Percentiles rank a stretch among this genome's conserved stretches.
Conservation (phyloP, 768 basidiomycete genomes). For the Termitomyces heimii region DNA sequence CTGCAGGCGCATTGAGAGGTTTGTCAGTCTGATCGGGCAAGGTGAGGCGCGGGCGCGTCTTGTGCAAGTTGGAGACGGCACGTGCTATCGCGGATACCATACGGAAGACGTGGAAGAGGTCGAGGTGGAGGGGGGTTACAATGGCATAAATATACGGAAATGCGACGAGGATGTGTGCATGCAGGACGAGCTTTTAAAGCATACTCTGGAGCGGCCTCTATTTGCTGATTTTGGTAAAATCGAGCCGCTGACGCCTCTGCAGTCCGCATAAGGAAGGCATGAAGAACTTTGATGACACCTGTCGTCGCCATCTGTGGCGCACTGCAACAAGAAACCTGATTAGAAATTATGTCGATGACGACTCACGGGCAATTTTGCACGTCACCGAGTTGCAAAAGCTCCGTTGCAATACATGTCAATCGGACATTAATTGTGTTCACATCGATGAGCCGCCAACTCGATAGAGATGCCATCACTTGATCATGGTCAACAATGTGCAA, state of each 20-base stretch:
- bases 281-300: not conserved
- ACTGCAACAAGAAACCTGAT: not conserved
- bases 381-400: not conserved
- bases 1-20: not conserved
- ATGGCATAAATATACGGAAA: conserved; percentile 1
- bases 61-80: not conserved
- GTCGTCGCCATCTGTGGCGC: not conserved
- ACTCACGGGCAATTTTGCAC: not conserved
- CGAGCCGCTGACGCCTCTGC: not conserved
- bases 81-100: conserved; percentile 9
- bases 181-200: not conserved
- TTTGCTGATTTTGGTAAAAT: not conserved
- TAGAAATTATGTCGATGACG: too few relatives aligned
- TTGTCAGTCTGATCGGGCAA: not conserved
- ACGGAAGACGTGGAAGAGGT: conserved; percentile 10
- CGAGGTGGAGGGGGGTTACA: conserved; percentile 7
- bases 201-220: not conserved
- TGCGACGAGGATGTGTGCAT: conserved; percentile 6
- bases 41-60: conserved; percentile 1
- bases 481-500: not conserved
- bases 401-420: not conserved
- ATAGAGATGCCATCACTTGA: conserved; percentile 3
- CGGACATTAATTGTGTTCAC: not conserved
- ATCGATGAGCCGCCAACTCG: not conserved
- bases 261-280: not conserved